Evolutionary conservation across 2,329 filamentous ascomycete species (phyloP), one percentile per base, ranked within the genome.

Genomic region (Cladosporium sp.): DNA sequence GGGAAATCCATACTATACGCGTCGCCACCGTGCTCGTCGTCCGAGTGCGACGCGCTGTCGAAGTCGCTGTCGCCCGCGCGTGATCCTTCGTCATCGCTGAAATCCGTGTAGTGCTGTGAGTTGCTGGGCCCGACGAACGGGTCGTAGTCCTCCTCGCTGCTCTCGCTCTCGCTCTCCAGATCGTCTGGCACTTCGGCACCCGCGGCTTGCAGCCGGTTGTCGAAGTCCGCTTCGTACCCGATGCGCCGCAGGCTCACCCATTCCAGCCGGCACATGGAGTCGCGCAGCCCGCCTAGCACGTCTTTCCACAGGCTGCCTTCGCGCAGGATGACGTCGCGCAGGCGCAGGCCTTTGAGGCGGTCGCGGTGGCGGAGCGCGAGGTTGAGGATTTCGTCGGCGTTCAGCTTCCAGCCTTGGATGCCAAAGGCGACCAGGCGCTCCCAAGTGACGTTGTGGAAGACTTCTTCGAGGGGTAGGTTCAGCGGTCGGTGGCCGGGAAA

Each of bases 381-480:
- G 0, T 68, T 68, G 43, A 83, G 79, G 46, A 87, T 80, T 61
- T 87, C 84, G 1, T 78, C 73, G 1, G 78, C 76, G 43, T 78
- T 70, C 3, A 86, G 67, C 40, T 76, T 75, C 84, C 84, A 86
- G 11, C 80, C 77, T 58, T 85, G 81, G 18, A 87, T 77, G 2
- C 83, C 83, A 52, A 86, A 79, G 2, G 82, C 81, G 33, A 80
- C 74, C 4, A 87, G 70, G 33, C 78, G 79, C 11, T 78, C 74
- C 81, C 82, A 85, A 41, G 74, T 73, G 7, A 83, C 74, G 53
- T 79, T 70, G 60, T 86, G 82, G 62, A 87, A 85, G 19, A 86
- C 72, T 5, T 77, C 73, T 54, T 84, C 79, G 2, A 86, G 72
- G 4, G 74, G 73, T 16, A 86, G 65, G 18, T 74, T 76, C 2